Conservation (phyloP, 805 yeast species). For the Metschnikowia arizonensis region DNA sequence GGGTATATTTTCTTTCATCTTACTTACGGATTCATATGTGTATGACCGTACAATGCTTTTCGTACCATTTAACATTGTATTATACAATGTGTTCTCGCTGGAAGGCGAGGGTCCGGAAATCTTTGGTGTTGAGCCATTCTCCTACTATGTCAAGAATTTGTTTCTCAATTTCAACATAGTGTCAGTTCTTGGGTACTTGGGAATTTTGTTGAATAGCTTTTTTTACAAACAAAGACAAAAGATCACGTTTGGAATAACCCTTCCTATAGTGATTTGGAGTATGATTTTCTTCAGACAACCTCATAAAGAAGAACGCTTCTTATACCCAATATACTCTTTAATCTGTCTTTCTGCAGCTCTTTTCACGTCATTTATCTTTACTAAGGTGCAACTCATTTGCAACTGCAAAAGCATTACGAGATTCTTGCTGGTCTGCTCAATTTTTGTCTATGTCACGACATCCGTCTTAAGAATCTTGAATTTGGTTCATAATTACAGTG, state of each 20-base stretch:
- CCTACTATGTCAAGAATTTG: slow-evolving; percentile 66
- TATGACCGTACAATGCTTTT: slow-evolving; percentile 53
- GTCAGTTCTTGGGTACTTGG: slow-evolving; percentile 39
- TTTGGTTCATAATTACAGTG: slow-evolving; percentile 61
- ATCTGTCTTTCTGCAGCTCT: slow-evolving; percentile 62
- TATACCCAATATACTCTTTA: slow-evolving; percentile 79
- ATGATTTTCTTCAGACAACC: slow-evolving; percentile 68
- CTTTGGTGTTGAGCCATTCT: slow-evolving; percentile 80
- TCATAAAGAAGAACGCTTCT: slow-evolving; percentile 89
- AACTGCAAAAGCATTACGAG: slow-evolving; percentile 8
- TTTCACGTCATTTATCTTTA: slow-evolving; percentile 24
- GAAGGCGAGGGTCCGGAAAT: slow-evolving; percentile 82
- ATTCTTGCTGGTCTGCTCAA: slow-evolving; percentile 17
- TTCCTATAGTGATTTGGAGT: slow-evolving; percentile 65
- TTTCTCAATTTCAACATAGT: slow-evolving; percentile 68
- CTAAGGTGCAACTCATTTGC: slow-evolving; percentile 1
- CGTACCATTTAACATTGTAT: slow-evolving; percentile 78
- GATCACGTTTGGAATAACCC: slow-evolving; percentile 11
- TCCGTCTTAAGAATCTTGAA: slow-evolving; percentile 53
- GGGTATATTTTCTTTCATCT: slow-evolving; percentile 23
- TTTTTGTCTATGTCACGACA: slow-evolving; percentile 29
- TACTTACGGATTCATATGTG: slow-evolving; percentile 53
- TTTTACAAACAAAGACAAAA: slow-evolving; percentile 11
- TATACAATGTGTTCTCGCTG: slow-evolving; percentile 71
- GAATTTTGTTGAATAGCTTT: slow-evolving; percentile 28